These are phyloP conservation scores for Tolypocladium nubicola DNA, from an alignment of 2,329 filamentous ascomycete species.

Conservation along the genomic window DNA sequence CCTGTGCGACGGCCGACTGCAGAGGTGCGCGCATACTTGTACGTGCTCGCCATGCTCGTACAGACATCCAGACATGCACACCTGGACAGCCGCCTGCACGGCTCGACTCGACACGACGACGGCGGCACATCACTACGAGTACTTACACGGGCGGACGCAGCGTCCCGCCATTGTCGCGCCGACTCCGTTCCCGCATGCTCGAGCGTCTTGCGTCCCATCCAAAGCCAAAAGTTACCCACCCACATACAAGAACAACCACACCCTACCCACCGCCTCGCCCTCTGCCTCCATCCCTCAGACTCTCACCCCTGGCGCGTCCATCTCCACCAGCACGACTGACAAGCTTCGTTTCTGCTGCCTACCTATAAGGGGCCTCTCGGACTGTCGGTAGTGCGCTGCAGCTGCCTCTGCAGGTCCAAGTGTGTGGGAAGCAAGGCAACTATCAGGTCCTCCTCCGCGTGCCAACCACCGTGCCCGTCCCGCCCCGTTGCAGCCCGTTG, in stretches of 20 bases:
- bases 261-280: background rate
- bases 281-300: background rate
- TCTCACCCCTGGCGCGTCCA: background rate
- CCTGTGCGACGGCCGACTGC: background rate
- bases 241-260: background rate
- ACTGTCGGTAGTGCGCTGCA: background rate
- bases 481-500: background rate
- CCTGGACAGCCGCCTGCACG: background rate
- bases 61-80: background rate
- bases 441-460: background rate
- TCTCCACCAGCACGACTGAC: background rate
- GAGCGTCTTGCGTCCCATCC: background rate
- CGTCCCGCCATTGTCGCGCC: background rate
- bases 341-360: background rate
- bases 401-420: background rate
- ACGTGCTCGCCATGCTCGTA: background rate
- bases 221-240: background rate
- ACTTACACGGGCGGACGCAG: background rate
- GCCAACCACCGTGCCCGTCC: background rate
- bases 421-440: background rate
- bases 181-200: background rate
- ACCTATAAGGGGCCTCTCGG: background rate
- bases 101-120: background rate
- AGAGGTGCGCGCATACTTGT: background rate
- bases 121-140: background rate